A percentile compares a stretch with the other conserved stretches of the same genome.
Evolutionary conservation across 305 asterid species (phyloP).

Genomic region (Andrographis paniculata): DNA sequence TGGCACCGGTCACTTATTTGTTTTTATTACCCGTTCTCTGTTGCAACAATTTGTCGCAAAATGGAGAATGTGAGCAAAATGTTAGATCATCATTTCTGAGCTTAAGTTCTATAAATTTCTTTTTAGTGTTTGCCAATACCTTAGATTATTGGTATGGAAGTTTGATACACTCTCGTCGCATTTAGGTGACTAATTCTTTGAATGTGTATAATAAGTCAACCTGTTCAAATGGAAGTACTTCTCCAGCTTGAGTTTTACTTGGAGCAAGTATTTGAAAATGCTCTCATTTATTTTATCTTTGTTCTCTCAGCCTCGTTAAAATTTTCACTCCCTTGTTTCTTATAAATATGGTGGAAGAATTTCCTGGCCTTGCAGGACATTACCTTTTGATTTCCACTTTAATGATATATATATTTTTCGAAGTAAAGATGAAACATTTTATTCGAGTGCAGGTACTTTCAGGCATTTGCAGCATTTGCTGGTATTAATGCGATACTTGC

Average conservation of each 20-base stretch:
- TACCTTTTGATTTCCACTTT: conserved; percentile 1
- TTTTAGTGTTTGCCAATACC: too few relatives aligned
- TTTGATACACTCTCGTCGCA: too few relatives aligned
- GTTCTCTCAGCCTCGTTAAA: neutral
- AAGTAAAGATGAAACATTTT: conserved; percentile 19
- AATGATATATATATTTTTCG: conserved; percentile 10
- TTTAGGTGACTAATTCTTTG: neutral
- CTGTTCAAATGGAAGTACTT: neutral
- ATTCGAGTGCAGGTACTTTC: conserved; percentile 50
- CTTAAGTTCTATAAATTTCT: too few relatives aligned
- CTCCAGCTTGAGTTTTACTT: conserved; percentile 3
- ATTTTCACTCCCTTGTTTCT: conserved; percentile 1
- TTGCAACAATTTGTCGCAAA: too few relatives aligned
- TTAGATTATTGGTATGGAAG: too few relatives aligned
- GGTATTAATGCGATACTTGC: conserved; percentile 60
- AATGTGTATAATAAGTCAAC: neutral
- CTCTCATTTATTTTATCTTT: neutral
- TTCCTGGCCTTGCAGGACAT: conserved; percentile 5
- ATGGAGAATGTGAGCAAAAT: too few relatives aligned
- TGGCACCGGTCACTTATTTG: too few relatives aligned
- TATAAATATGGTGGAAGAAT: neutral
- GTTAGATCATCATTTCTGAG: too few relatives aligned
- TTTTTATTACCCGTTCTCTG: too few relatives aligned
- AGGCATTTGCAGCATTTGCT: conserved; percentile 61
- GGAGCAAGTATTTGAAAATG: neutral